Base-by-base conservation (phyloP, 345 rosid genomes). In the Odontarrhena argentea region DNA sequence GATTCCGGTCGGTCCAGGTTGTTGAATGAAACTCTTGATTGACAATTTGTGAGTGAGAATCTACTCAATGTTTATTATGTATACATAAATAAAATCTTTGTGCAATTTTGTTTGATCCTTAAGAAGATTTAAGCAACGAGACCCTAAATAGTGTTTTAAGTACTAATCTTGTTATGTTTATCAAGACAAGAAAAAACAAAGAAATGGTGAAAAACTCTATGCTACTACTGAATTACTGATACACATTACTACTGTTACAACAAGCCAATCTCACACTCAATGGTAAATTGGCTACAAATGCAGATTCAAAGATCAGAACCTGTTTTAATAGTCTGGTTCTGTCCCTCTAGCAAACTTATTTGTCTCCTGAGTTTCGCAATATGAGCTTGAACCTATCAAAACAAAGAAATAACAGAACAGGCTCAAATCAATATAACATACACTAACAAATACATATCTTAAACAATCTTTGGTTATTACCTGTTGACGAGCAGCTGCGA, bases 401-500 rank as follows among this genome's bases (percentile, higher is more conserved):
- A 13, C 44, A 56, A 62, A 24, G 0, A 34, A n/a, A 13, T 12
- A 5, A 4, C 9, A 22, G 26, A 47, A 8, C 57, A 11, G 51
- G 36, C 14, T 32, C 50, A 54, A 41, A 38, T 74, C 43, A 41
- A 64, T 12, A 28, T 30, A 58, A 61, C 78, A 50, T 30, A 50
- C 18, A 58, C 41, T 1, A 0, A 35, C 26, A 32, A 11, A 37
- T 25, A 59, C 52, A 15, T 42, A 26, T 37, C 22, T 46, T 36
- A 2, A 46, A 7, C 9, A 34, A 60, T 35, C 44, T 54, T 5
- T 41, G 24, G 11, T 24, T 59, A 55, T 15, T 68, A 84, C 96
- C 86, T 84, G 89, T 67, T 86, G 87, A 65, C 87, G 89, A 51
- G 91, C 96, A 68, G 86, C 87, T 0, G 87, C 82, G 30, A 86